Base-by-base conservation (phyloP, 441 rosid species). In the Pelargonium myrrhifolium region DNA sequence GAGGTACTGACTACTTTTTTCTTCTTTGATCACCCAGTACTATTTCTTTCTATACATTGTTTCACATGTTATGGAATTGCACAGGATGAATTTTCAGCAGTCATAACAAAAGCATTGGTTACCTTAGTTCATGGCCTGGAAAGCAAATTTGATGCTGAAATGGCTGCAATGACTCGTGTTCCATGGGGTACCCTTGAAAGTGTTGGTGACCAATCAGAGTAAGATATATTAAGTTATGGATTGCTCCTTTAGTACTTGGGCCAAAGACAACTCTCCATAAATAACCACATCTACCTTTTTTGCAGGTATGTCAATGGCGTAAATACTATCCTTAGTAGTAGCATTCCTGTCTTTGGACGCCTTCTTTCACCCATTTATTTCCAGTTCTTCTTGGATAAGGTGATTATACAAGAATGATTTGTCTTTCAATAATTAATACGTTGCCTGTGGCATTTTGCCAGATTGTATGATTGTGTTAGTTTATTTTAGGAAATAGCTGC, bases 181-280 rank as follows among this genome's bases (percentile, higher is more conserved):
- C 90, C 89, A 66, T 95, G 99, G 99, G 86, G 86, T 66, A 89
- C 92, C 72, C 97, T 95, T 76, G 99, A 95, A 80, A 89, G 98
- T 78, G 99, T 94, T 53, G 99, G 98, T 62, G 98, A 94, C 80
- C 99, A 94, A 75, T 94, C 99, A 65, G 91, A 81, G 99, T 94
- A 82, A 83, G 88, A 72, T 56, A 37, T 59, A 59, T 65, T 73
- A 43, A 22, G 1, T 20, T 68, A 47, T 61, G 31, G 31, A 28
- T 68, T 64, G 68, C 62, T 59, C 65, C 37, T 53, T 70, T 64
- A 40, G 40, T 65, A 28, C 39, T 56, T 9, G 9, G 53, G 59
- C 56, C 59, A 67, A 55, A 40, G 56, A 43, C 26, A 71, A 53
- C 40, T 68, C 61, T n/a, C n/a, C 53, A 3, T 63, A 47, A 12